phyloP scores from a whole-genome alignment of 2,329 filamentous ascomycete genomes.

The Pseudocercospora vitis region DNA sequence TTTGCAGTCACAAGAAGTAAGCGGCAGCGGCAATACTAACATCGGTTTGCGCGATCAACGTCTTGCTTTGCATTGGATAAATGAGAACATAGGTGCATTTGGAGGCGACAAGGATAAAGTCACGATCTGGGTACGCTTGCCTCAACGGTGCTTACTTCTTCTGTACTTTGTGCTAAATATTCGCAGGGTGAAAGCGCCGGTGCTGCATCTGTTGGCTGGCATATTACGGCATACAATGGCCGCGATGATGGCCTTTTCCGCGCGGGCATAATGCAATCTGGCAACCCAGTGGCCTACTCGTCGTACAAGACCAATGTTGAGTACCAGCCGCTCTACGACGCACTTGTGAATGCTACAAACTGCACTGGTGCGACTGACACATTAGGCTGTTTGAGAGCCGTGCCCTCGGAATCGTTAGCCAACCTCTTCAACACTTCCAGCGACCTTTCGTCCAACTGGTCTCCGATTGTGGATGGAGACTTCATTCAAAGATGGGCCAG shows the following conservation, averaged over 20 bases:
- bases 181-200: conserved; percentile 37
- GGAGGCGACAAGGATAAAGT: conserved; percentile 55
- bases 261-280: conserved; percentile 50
- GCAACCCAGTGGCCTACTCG: conserved; percentile 28
- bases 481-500: conserved; percentile 56
- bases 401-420: conserved; percentile 34
- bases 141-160: conserved; percentile 15
- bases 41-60: conserved; percentile 54
- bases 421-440: conserved; percentile 31
- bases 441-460: conserved; percentile 39
- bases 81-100: conserved; percentile 58
- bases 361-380: conserved; percentile 60
- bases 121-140: conserved; percentile 40
- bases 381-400: conserved; percentile 64
- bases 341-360: conserved; percentile 58
- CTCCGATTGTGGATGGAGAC: conserved; percentile 56
- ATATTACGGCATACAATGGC: conserved; percentile 50
- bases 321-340: conserved; percentile 62
- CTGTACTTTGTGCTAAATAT: background rate
- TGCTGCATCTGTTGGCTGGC: conserved; percentile 46
- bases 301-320: conserved; percentile 22
- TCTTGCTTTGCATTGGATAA: conserved; percentile 60
- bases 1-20: conserved; percentile 54
- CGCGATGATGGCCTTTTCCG: conserved; percentile 51
- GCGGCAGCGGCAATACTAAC: conserved; percentile 37